These are phyloP conservation scores for Lentinula edodes DNA, from an alignment of 768 basidiomycete genomes.

Conservation along the genomic window DNA sequence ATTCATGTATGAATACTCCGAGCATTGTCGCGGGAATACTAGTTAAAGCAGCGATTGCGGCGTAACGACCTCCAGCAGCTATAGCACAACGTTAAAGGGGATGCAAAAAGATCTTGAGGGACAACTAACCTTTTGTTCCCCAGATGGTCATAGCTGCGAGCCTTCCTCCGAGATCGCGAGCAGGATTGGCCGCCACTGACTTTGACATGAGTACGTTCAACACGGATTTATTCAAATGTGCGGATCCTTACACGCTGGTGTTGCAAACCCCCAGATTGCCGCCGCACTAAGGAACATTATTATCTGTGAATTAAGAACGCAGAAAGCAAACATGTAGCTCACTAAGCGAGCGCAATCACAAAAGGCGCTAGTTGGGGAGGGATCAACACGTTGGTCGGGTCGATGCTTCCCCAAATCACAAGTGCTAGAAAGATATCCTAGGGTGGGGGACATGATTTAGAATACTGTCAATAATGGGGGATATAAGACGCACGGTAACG, in stretches of 20 bases:
- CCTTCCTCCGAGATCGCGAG: constrained; percentile 64
- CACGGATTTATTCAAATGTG: background rate
- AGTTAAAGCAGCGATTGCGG: constrained; percentile 39
- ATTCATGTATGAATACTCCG: constrained; percentile 32
- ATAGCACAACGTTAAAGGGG: background rate
- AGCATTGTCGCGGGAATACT: constrained; percentile 41
- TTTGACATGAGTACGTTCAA: background rate
- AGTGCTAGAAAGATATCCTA: constrained; percentile 45
- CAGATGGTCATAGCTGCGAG: constrained; percentile 53
- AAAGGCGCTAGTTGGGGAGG: constrained; percentile 49
- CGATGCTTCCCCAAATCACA: constrained; percentile 45
- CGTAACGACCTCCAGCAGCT: constrained; percentile 39
- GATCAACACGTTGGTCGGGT: constrained; percentile 54
- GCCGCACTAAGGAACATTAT: constrained; percentile 32
- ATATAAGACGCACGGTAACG: constrained; percentile 36
- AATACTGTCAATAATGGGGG: background rate
- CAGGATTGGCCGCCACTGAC: constrained; percentile 56
- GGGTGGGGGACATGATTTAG: background rate
- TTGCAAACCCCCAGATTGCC: constrained; percentile 57
- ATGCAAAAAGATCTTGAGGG: background rate
- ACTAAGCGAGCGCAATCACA: constrained; percentile 57
- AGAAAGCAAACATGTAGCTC: constrained; percentile 19
- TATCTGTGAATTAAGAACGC: background rate
- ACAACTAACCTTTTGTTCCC: constrained; percentile 20
- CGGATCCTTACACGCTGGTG: constrained; percentile 33